Conservation (phyloP, 1,284 basidiomycete genomes). For the Ceratobasidium papillatum region DNA sequence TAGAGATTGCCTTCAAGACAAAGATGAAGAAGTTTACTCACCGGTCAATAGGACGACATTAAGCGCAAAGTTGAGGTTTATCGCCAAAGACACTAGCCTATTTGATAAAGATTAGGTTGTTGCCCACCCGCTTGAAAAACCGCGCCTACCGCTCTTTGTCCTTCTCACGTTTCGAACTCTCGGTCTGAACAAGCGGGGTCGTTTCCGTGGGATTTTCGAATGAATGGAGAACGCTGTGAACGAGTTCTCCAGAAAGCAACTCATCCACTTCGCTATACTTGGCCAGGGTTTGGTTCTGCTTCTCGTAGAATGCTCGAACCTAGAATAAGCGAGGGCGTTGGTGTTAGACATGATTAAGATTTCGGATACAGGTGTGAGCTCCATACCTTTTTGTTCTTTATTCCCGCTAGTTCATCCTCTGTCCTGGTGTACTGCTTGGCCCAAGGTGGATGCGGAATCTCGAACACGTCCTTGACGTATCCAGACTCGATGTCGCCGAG, state of each 20-base stretch:
- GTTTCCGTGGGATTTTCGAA: slow-evolving; percentile 29
- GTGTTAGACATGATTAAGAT: neutral
- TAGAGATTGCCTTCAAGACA: neutral
- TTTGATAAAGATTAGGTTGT: neutral
- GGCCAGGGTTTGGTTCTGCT: slow-evolving; percentile 29
- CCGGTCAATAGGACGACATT: slow-evolving; percentile 27
- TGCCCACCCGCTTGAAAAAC: neutral
- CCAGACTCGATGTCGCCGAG: slow-evolving; percentile 25
- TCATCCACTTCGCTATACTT: slow-evolving; percentile 33
- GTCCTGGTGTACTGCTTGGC: neutral
- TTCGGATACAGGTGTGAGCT: neutral
- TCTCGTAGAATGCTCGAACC: slow-evolving; percentile 36
- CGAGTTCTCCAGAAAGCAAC: slow-evolving; percentile 28
- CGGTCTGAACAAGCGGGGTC: slow-evolving; percentile 12
- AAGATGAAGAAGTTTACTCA: neutral
- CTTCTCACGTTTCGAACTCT: slow-evolving; percentile 23
- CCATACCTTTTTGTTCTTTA: slow-evolving; percentile 23
- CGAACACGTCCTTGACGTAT: slow-evolving; percentile 16
- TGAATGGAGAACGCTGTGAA: slow-evolving; percentile 23
- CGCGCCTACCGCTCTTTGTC: neutral
- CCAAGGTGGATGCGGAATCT: slow-evolving; percentile 26
- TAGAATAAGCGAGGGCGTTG: neutral
- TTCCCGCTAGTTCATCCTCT: neutral
- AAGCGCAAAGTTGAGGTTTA: slow-evolving; percentile 25
- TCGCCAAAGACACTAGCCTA: slow-evolving; percentile 22